phyloP scores from a whole-genome alignment of 2,329 filamentous ascomycete species.

The Plectosphaerella plurivora region DNA sequence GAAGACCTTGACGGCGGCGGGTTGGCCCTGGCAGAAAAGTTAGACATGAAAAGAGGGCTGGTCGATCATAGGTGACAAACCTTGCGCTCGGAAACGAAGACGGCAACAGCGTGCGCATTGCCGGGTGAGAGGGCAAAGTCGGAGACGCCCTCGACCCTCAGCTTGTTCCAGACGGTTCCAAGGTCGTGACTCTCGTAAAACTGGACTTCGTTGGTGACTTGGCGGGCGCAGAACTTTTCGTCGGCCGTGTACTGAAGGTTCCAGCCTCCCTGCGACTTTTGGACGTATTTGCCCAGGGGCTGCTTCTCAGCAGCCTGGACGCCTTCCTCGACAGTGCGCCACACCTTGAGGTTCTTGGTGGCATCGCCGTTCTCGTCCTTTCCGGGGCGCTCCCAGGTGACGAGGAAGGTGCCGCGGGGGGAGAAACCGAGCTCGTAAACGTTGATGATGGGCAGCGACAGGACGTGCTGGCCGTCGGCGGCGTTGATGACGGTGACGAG shows the following conservation, averaged over 20 bases:
- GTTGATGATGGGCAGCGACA: conserved; percentile 72
- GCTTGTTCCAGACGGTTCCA: conserved; percentile 87
- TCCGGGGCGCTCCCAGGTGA: conserved; percentile 89
- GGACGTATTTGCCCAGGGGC: conserved; percentile 84
- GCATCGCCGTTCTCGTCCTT: conserved; percentile 95
- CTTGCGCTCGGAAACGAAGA: conserved; percentile 95
- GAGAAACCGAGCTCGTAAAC: conserved; percentile 96
- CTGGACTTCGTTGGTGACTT: conserved; percentile 95
- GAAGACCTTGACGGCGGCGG: conserved; percentile 89
- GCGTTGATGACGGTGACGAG: conserved; percentile 83
- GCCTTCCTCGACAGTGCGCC: conserved; percentile 73
- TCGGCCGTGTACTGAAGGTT: conserved; percentile 95
- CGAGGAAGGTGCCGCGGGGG: conserved; percentile 84
- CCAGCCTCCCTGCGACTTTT: conserved; percentile 94
- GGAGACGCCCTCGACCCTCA: conserved; percentile 83
- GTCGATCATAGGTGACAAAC: conserved; percentile 38
- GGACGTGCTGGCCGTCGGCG: conserved; percentile 67
- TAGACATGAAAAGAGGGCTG: conserved; percentile 1
- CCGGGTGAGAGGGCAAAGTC: conserved; percentile 90
- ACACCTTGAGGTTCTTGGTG: conserved; percentile 94
- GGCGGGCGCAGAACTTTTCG: conserved; percentile 87
- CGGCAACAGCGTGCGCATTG: conserved; percentile 84
- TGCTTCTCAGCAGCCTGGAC: conserved; percentile 60
- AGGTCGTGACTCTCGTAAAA: conserved; percentile 91
- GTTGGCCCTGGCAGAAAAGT: conserved; percentile 65